Conservation (phyloP, 169 alveolate species). For the Pseudocohnilembus persalinus region DNA sequence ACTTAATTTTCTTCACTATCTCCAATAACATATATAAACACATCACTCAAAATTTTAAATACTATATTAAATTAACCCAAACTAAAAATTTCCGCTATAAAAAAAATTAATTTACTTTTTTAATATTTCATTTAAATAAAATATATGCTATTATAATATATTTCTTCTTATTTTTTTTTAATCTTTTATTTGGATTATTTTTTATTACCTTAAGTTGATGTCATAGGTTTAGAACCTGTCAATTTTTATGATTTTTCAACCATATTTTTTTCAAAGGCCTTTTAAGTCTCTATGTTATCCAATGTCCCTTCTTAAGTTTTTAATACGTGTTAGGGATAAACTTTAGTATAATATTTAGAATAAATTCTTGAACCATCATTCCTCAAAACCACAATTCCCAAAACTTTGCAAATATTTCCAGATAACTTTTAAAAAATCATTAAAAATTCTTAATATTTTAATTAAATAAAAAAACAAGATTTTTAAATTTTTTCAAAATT, state of each 20-base stretch:
- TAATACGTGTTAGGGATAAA: background rate
- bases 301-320: background rate
- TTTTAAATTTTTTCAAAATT: no score
- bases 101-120: no score
- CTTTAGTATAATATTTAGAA: slow-evolving; percentile 13
- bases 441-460: no score
- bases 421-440: no score
- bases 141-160: background rate
- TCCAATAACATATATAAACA: slow-evolving; percentile 3
- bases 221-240: slow-evolving; percentile 19
- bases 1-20: slow-evolving; percentile 24
- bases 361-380: slow-evolving; percentile 32
- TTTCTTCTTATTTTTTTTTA: background rate
- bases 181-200: background rate
- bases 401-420: slow-evolving; percentile 13
- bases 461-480: no score
- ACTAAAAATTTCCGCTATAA: slow-evolving; percentile 30
- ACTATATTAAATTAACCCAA: slow-evolving; percentile 4
- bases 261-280: slow-evolving; percentile 19
- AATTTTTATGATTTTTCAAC: slow-evolving; percentile 14
- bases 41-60: slow-evolving; percentile 10
- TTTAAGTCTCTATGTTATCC: background rate
- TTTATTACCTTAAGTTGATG: background rate
- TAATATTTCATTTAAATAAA: background rate
- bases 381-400: slow-evolving; percentile 3